A percentile compares a stretch with the other conserved stretches of the same genome.
Evolutionary conservation across 176 grass and related monocot species (phyloP).

Genomic region (Oryza officinalis): DNA sequence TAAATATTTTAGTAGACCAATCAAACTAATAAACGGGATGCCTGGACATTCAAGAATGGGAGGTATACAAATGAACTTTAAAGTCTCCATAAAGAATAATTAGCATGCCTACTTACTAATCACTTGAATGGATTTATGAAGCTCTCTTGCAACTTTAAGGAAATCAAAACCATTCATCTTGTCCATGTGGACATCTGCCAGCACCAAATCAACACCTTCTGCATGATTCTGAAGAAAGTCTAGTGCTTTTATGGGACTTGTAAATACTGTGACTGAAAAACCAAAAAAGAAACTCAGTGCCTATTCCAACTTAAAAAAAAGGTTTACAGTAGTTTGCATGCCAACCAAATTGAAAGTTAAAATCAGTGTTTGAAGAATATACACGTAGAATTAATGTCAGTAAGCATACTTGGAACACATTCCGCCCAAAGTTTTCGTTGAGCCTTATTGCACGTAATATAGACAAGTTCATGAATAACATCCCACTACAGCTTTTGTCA

Average conservation of each 20-base stretch:
- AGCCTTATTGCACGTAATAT: too few species aligned
- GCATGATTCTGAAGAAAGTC: slow-evolving; percentile 7
- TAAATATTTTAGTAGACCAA: background rate
- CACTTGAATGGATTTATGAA: background rate
- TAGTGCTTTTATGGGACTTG: slow-evolving; percentile 37
- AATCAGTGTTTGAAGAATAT: too few species aligned
- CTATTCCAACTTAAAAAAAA: too few species aligned
- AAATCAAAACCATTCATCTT: background rate
- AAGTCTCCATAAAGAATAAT: background rate
- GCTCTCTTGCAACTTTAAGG: background rate
- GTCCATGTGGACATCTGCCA: background rate
- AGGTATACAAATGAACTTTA: background rate
- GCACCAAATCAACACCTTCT: slow-evolving; percentile 12
- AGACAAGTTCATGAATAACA: too few species aligned
- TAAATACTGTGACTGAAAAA: slow-evolving; percentile 20
- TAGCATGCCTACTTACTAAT: background rate
- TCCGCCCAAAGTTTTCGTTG: too few species aligned
- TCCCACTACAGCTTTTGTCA: too few species aligned
- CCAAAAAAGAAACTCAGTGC: background rate
- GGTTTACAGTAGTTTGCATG: too few species aligned
- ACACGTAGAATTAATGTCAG: too few species aligned
- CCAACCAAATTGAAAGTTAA: too few species aligned
- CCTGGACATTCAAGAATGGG: too few species aligned
- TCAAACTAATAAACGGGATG: background rate
- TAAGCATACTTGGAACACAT: too few species aligned